These are phyloP conservation scores for Pichia nakasei DNA, from an alignment of 805 yeast species.

Conservation along the genomic window DNA sequence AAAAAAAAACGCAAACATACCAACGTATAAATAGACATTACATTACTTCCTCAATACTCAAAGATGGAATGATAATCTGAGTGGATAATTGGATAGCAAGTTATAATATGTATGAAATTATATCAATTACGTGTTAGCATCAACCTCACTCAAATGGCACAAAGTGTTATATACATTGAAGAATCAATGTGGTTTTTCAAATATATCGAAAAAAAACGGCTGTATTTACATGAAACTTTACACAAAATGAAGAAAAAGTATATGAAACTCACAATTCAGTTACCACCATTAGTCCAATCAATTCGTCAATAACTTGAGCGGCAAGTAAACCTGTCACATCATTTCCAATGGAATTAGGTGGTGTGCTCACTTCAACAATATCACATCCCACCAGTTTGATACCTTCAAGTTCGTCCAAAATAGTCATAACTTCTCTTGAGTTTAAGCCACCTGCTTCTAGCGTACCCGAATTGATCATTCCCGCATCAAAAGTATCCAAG, in stretches of 20 bases:
- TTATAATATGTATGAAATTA: no score
- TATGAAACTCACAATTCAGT: conserved; percentile 8
- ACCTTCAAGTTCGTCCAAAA: conserved; percentile 52
- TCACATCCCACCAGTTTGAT: conserved; percentile 66
- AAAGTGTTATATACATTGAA: no score
- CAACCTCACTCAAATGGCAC: no score
- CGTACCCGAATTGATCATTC: conserved; percentile 76
- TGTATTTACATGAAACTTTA: no score
- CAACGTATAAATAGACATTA: no score
- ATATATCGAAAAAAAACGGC: no score
- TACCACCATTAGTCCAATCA: conserved; percentile 39
- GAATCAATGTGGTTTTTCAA: no score
- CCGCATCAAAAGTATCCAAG: conserved; percentile 63
- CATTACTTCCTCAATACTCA: no score
- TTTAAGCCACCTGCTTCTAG: conserved; percentile 71
- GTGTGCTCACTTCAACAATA: conserved; percentile 59
- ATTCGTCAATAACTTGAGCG: conserved; percentile 49
- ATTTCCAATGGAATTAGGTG: conserved; percentile 53
- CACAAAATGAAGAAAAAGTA: neutral
- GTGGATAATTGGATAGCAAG: no score
- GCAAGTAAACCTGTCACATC: conserved; percentile 59
- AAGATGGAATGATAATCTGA: no score
- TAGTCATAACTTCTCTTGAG: conserved; percentile 50
- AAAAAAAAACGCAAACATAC: no score
- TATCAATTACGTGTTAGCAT: no score